Evolutionary conservation across 1,284 basidiomycete genomes (phyloP).

Genomic region (Irpex rosettiformis): DNA sequence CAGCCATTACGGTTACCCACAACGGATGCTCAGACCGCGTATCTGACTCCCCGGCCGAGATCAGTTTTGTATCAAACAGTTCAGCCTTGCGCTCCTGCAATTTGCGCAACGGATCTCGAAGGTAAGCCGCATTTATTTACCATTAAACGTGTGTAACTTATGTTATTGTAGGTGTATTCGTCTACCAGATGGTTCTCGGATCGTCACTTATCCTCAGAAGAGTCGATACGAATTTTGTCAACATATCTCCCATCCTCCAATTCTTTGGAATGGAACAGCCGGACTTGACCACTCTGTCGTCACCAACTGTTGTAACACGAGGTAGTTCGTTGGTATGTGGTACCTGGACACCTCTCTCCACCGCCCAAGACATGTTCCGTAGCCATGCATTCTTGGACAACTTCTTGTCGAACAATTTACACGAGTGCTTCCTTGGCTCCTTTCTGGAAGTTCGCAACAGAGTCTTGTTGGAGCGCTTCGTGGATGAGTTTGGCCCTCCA

Average conservation of each 20-base stretch:
- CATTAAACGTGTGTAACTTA: constrained; percentile 1
- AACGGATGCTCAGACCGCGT: not conserved
- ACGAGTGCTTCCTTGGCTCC: constrained; percentile 54
- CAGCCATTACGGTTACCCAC: not conserved
- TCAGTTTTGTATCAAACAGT: constrained; percentile 40
- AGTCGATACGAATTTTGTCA: constrained; percentile 72
- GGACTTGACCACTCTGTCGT: constrained; percentile 35
- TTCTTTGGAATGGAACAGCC: constrained; percentile 37
- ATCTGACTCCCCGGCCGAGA: not conserved
- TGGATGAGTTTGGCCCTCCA: constrained; percentile 50
- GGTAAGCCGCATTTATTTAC: constrained; percentile 36
- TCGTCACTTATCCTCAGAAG: constrained; percentile 54
- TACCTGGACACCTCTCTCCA: constrained; percentile 61
- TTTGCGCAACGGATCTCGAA: constrained; percentile 64
- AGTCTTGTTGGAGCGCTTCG: constrained; percentile 39
- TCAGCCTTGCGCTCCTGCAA: constrained; percentile 53
- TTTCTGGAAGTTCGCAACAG: constrained; percentile 42
- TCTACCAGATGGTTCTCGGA: constrained; percentile 63
- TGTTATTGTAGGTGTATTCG: constrained; percentile 51
- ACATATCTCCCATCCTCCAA: constrained; percentile 55
- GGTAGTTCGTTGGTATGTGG: constrained; percentile 52
- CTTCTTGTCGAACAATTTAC: constrained; percentile 59
- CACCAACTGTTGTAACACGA: constrained; percentile 40
- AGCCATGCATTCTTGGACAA: constrained; percentile 42
- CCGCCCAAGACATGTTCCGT: constrained; percentile 47